Conservation (phyloP, 306 rosid species). For the Casuarina glauca region DNA sequence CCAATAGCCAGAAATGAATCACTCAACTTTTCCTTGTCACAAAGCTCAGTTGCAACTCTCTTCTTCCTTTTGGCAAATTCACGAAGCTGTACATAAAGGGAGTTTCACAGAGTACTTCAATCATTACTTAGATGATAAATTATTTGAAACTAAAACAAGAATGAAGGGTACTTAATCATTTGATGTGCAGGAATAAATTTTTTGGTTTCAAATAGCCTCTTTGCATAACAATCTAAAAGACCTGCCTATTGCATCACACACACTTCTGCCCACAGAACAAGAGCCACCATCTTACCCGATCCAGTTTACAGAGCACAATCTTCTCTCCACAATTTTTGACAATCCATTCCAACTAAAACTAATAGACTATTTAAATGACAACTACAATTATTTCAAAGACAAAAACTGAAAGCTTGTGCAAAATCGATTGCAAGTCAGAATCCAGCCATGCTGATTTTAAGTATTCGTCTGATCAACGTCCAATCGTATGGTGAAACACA, state of each 20-base stretch:
- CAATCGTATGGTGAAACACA: neutral
- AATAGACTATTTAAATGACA: neutral
- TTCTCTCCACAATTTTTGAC: neutral
- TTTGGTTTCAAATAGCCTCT: too few relatives aligned
- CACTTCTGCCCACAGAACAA: neutral
- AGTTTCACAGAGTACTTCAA: conserved; percentile 21
- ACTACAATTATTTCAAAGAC: neutral
- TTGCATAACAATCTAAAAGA: neutral
- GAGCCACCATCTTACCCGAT: neutral
- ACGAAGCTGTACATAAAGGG: conserved; percentile 51
- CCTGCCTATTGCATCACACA: neutral
- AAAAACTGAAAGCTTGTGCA: neutral
- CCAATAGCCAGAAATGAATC: conserved; percentile 73
- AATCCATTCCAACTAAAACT: neutral
- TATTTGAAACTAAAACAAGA: neutral
- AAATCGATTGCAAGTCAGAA: too few relatives aligned
- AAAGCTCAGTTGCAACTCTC: conserved; percentile 59
- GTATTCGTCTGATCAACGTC: too few relatives aligned
- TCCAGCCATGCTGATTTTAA: too few relatives aligned
- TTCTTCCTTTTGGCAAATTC: conserved; percentile 82
- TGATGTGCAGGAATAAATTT: neutral
- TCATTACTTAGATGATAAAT: conserved; percentile 9
- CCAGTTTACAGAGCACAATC: neutral
- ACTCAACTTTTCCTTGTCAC: conserved; percentile 72
- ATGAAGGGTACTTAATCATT: neutral